Base-by-base conservation (phyloP, 306 rosid genomes). In the Mimosa pudica region DNA sequence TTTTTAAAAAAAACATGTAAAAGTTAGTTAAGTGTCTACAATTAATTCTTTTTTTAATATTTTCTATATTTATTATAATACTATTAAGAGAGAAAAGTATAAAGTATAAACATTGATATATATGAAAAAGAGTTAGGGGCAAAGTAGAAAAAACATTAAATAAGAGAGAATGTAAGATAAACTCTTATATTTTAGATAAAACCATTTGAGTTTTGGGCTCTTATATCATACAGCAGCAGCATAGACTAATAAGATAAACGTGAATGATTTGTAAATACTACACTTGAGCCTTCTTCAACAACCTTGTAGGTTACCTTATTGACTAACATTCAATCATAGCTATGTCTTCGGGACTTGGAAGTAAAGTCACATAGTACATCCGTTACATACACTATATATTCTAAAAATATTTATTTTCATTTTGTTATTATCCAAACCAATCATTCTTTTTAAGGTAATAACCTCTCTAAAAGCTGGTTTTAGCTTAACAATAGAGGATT, bases 331-430 rank as follows among this genome's bases (percentile, higher is more conserved):
- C 18, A 41, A 32, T 35, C 9, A 76, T 83, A 71, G 45, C 35
- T 84, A 10, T 61, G 82, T 76, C 91, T 90, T 84, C n/a, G 84
- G 85, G 88, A 91, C 78, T 44, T 45, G 73, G 55, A 45, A 69
- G 73, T 5, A 69, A 92, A 89, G 96, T 76, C 51, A 64, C 58
- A 44, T 81, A 24, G 30, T 24, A 84, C 73, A 82, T 45, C 88
- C 85, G 86, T 88, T 82, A 67, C n/a, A 17, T 76, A 13, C 72
- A 71, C 20, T 55, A 55, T 17, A 45, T 20, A 4, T 51, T 58
- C 72, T 83, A 47, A 47, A 24, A 46, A 16, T 3, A 55, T 33
- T 77, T 71, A 55, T 33, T 77, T 71, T 42, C 17, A 66, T 16
- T 42, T 44, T 60, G 54, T 10, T n/a, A 68, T 8, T 48, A 51